phyloP scores from a whole-genome alignment of 208 protist species.

The Porcisia deanei region DNA sequence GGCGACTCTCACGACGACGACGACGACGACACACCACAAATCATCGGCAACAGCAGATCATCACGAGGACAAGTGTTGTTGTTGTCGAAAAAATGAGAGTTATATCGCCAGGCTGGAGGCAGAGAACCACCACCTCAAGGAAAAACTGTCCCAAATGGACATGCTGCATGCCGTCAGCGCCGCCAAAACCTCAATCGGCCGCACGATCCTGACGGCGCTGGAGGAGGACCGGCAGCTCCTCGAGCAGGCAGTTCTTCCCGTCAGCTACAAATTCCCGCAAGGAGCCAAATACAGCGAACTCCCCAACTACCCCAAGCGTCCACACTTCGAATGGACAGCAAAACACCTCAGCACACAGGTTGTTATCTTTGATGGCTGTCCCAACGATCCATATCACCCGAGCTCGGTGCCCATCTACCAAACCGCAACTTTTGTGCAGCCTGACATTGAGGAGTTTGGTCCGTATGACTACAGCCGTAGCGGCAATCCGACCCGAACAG shows the following conservation, averaged over 20 bases:
- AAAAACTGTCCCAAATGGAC: constrained; percentile 50
- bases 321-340: constrained; percentile 75
- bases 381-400: constrained; percentile 91
- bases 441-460: constrained; percentile 76
- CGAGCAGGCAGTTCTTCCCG: constrained; percentile 44
- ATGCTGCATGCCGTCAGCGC: constrained; percentile 53
- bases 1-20: constrained; percentile 4
- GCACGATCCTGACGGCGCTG: constrained; percentile 52
- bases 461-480: constrained; percentile 94
- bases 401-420: constrained; percentile 91
- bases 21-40: neutral
- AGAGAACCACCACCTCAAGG: constrained; percentile 53
- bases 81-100: constrained; percentile 17
- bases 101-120: constrained; percentile 44
- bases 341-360: constrained; percentile 70
- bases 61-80: constrained; percentile 23
- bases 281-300: constrained; percentile 57
- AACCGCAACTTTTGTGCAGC: constrained; percentile 91
- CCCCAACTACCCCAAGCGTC: constrained; percentile 68
- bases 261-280: constrained; percentile 36
- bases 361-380: constrained; percentile 86
- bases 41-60: neutral
- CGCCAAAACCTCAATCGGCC: constrained; percentile 38
- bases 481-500: constrained; percentile 94
- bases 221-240: constrained; percentile 53